A percentile compares a stretch with the other conserved stretches of the same genome.
Conservation (phyloP, 2,329 filamentous ascomycete genomes). For the Fusarium chlamydosporum region DNA sequence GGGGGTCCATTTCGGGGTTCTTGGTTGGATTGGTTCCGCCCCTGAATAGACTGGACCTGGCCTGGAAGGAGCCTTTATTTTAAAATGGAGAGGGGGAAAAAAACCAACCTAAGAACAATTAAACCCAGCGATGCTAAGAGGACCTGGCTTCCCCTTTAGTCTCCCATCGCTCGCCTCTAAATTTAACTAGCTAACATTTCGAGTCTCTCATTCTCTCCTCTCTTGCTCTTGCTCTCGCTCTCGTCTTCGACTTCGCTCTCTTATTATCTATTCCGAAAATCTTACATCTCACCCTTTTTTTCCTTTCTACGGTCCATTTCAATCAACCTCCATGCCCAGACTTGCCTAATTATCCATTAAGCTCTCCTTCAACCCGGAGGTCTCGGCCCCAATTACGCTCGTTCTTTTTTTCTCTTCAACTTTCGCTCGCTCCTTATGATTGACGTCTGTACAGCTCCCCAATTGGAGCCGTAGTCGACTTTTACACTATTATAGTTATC, state of each 20-base stretch:
- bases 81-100: constrained; percentile 44
- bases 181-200: constrained; percentile 30
- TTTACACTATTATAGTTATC: constrained; percentile 38
- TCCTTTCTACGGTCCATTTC: constrained; percentile 7
- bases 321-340: constrained; percentile 11
- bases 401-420: constrained; percentile 44
- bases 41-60: constrained; percentile 44
- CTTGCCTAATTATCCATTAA: constrained; percentile 28
- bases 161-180: constrained; percentile 27
- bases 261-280: constrained; percentile 27
- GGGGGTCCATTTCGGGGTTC: constrained; percentile 47
- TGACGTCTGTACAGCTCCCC: constrained; percentile 50
- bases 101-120: constrained; percentile 49
- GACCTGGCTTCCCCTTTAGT: constrained; percentile 45
- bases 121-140: constrained; percentile 47
- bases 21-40: constrained; percentile 52
- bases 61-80: constrained; percentile 47
- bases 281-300: neutral
- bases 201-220: constrained; percentile 28
- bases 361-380: constrained; percentile 35
- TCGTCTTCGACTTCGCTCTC: constrained; percentile 25
- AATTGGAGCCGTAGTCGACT: constrained; percentile 47
- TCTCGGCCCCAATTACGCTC: constrained; percentile 52
- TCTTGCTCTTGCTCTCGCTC: constrained; percentile 11
- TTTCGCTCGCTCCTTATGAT: constrained; percentile 52